Evolutionary conservation across 768 basidiomycete species (phyloP), one percentile per base, ranked within the genome.

Genomic region (Boletus reticuloceps): DNA sequence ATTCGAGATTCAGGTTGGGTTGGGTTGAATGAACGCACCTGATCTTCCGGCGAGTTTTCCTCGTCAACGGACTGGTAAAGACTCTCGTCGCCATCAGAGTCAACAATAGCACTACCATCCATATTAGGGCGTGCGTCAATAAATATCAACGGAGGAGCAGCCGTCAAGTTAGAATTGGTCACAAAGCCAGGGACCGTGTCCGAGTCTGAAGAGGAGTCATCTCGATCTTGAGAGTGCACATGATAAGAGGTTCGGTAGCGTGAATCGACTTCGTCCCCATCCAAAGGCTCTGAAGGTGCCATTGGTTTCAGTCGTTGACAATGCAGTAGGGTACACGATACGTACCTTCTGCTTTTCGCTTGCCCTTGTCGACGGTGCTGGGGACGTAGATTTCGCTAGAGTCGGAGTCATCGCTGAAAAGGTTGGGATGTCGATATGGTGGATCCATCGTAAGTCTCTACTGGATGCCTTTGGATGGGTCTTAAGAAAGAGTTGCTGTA

Each of bases 51-150:
- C 5, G 25, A 19, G 5, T 37, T 43, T 12, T 51, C 64, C 36
- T 49, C 64, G 1, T 64, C 20, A 2, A 25, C 39, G 8, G 64
- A 64, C 5, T 54, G 51, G 17, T 65, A 60, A 10, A 64, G 7
- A 19, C 61, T 65, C 31, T 57, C 61, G 4, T 29, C 44, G 9
- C 5, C 51, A 40, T 53, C 58, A 38, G 64, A 56, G 6, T 2
- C 22, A 17, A 6, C 7, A 9, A 49, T 51, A 3, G 8, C 29
- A 13, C 2, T 11, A 5, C 22, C 29, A 34, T 34, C 32, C 1
- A 53, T 8, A n/a, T 31, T 34, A 34, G 3, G 6, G 8, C 1
- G 34, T 34, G 13, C 13, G 34, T 14, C 12, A 34, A 13, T 34
- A 14, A 6, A 19, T 6, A 50, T 50, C 41, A n/a, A 41, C 10